Base-by-base conservation (phyloP, 2,329 filamentous ascomycete genomes). In the Didymella pinodella region DNA sequence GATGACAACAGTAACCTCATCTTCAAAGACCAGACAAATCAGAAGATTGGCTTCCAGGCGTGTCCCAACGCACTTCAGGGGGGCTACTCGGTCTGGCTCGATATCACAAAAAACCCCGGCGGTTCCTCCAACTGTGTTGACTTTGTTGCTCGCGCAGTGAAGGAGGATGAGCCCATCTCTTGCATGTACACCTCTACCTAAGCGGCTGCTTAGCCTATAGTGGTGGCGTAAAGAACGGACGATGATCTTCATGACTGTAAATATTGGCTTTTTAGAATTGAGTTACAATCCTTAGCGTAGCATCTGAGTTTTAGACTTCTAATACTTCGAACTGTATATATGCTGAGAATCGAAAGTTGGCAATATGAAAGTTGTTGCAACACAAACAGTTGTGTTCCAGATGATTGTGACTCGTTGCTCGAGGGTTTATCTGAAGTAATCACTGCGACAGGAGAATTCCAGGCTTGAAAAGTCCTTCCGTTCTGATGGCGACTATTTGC, bases 21-120 rank as follows among this genome's bases (percentile, higher is more conserved):
- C 51, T 83, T 87, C 63, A 71, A 43, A 31, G 48, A 34, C 52
- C 59, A 47, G 12, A 58, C 36, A 18, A 48, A 50, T n/a, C 28
- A 76, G 32, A 80, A 79, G 44, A 59, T 60, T 2, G 70, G 75
- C 56, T 79, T 86, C 67, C 68, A 84, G 49, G 85, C 85, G 22
- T 88, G 86, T 79, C 83, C 85, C 38, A 74, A 73, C 65, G 74
- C 75, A 66, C 68, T 76, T 54, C 76, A 80, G 2, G 79, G 75
- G 6, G 73, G 81, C 18, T 76, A 68, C 65, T 61, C 58, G 11
- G 52, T 76, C 48, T 73, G 71, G 73, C 60, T 75, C 16, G 40
- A 52, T n/a, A 57, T 52, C 25, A 40, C 38, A 5, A 18, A 29
- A 7, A 65, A 65, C 47, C 70, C 72, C 0, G 72, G 50, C 4